Base-by-base conservation (phyloP, 495 filamentous ascomycete species). In the Aspergillus funiculosus region DNA sequence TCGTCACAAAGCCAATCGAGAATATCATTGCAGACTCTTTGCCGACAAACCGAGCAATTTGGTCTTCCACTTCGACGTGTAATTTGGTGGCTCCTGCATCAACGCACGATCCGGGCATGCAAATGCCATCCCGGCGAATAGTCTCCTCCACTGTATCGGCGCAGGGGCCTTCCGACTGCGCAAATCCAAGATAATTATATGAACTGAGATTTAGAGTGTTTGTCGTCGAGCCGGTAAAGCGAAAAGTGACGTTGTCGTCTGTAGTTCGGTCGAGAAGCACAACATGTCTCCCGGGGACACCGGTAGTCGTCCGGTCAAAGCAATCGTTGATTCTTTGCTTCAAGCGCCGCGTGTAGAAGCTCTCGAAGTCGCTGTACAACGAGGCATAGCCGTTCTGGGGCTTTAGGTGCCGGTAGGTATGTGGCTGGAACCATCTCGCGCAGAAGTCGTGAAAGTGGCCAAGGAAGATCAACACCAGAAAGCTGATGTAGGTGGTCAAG, bases 131-230 rank as follows among this genome's bases (percentile, higher is more conserved):
- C 61, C 79, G 82, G 58, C 78, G 79, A 49, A 89, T 79, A 35
- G 72, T 73, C 26, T 86, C 82, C 71, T 94, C 89, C 11, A 89
- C 86, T 25, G 81, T 81, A 66, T 94, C 89, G 25, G 88, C 87
- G 60, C 87, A 94, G 30, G 87, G 87, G 9, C 89, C 89, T 51
- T 91, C 86, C 6, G 89, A 92, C 61, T 95, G 89, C 46, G 89
- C 89, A 61, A 94, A 95, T 11, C 88, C 89, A 5, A 95, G 82
- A 58, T 94, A 95, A 58, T 94, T 95, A 71, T 95, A 94, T 2
- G 89, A 95, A 66, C 86, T 89, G 78, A 95, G 81, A 60, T 95
- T 95, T 30, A 95, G 68, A 0, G 89, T 94, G 61, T 92, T 82
- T 3, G 88, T 94, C 27, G 74, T 77, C 18, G 84, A 87, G 28